Evolutionary conservation across 176 grass and related monocot species (phyloP).

Genomic region (maize (Zea mays)): DNA sequence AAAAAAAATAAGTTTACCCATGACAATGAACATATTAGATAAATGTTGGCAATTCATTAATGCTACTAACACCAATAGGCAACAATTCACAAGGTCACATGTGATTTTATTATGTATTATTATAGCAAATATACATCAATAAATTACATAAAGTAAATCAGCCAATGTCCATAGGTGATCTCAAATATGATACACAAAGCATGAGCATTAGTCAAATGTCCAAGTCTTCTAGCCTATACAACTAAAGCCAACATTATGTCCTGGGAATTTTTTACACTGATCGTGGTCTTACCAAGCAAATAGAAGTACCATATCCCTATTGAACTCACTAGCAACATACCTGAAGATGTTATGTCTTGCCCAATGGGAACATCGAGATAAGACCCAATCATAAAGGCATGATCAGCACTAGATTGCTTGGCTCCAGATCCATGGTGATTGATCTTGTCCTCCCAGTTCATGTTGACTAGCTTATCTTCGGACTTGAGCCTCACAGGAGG

Average conservation of each 20-base stretch:
- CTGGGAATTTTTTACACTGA: not conserved
- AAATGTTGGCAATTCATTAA: not conserved
- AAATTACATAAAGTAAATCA: not conserved
- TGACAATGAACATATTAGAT: no score
- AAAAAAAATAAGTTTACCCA: no score
- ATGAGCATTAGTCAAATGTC: constrained; percentile 3
- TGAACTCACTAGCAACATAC: constrained; percentile 43
- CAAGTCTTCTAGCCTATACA: not conserved
- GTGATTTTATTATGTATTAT: not conserved
- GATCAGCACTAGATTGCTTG: constrained; percentile 60
- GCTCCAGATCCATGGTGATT: constrained; percentile 61
- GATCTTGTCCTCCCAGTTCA: constrained; percentile 77
- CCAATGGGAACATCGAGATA: constrained; percentile 92
- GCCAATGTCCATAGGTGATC: not conserved
- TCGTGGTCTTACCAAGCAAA: not conserved
- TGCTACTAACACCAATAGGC: not conserved
- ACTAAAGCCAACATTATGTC: not conserved
- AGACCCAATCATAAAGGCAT: constrained; percentile 88
- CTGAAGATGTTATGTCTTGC: constrained; percentile 86
- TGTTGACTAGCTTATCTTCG: constrained; percentile 86
- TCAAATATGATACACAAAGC: not conserved
- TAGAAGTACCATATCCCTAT: not conserved
- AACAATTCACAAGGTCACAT: not conserved
- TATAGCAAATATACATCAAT: constrained; percentile 2
- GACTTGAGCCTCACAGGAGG: constrained; percentile 90